Percentiles rank a stretch among this genome's conserved stretches.
phyloP scores from a whole-genome alignment of 768 basidiomycete genomes.

The Tylopilus sp. region DNA sequence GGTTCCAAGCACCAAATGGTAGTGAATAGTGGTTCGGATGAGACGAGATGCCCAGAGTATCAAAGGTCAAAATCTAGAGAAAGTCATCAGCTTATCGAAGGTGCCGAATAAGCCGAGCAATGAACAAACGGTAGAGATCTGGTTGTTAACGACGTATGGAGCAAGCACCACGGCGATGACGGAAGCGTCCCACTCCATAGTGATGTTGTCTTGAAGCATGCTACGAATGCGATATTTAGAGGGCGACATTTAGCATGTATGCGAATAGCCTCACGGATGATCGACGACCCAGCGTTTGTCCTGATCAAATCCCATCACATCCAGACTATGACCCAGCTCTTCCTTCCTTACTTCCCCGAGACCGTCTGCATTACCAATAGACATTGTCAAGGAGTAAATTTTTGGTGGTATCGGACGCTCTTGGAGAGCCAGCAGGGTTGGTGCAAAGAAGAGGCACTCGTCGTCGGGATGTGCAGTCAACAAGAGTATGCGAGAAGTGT shows the following conservation, averaged over 20 bases:
- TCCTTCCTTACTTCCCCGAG: conserved; percentile 54
- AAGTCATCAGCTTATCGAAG: not conserved
- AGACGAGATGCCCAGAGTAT: conserved; percentile 67
- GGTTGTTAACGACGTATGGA: conserved; percentile 54
- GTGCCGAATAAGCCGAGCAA: not conserved
- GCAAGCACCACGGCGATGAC: conserved; percentile 56
- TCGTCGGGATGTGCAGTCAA: conserved; percentile 95
- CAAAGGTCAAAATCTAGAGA: conserved; percentile 81
- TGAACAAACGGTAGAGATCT: conserved; percentile 58
- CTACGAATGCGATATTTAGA: conserved; percentile 34
- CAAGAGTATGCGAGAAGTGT: conserved; percentile 44
- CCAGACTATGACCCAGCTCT: conserved; percentile 64
- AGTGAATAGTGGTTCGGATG: conserved; percentile 87
- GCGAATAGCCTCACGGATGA: conserved; percentile 55
- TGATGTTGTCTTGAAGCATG: conserved; percentile 73
- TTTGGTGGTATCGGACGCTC: conserved; percentile 24
- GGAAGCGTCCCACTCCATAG: conserved; percentile 56
- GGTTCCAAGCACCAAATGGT: conserved; percentile 48
- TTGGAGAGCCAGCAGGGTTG: conserved; percentile 63
- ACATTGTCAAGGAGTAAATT: conserved; percentile 69
- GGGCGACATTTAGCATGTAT: conserved; percentile 3
- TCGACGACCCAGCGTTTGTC: conserved; percentile 60
- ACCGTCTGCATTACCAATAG: conserved; percentile 76
- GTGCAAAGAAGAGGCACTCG: conserved; percentile 92
- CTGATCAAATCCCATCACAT: conserved; percentile 58